These are phyloP conservation scores for Diaporthe vexans DNA, from an alignment of 2,329 filamentous ascomycete species.

Conservation along the genomic window DNA sequence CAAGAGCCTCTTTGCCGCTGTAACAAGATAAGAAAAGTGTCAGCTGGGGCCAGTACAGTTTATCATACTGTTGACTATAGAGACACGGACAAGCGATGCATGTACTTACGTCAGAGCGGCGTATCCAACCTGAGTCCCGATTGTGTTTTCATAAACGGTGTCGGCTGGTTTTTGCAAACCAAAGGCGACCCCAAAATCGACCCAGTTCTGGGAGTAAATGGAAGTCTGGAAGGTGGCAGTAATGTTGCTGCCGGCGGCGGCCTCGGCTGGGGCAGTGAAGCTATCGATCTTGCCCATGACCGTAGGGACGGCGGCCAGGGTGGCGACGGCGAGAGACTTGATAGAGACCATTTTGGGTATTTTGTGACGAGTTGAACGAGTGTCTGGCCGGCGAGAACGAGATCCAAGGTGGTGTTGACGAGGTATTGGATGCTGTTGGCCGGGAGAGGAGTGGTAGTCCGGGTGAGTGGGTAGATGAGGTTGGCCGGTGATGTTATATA, in stretches of 20 bases:
- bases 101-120: slow-evolving; percentile 40
- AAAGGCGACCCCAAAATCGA: slow-evolving; percentile 52
- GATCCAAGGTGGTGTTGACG: neutral
- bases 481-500: neutral
- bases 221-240: slow-evolving; percentile 47
- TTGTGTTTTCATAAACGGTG: slow-evolving; percentile 42
- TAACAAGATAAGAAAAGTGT: neutral
- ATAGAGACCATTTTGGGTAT: slow-evolving; percentile 38
- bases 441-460: neutral
- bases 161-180: slow-evolving; percentile 43
- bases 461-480: neutral
- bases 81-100: neutral
- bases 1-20: slow-evolving; percentile 31
- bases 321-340: slow-evolving; percentile 43
- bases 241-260: slow-evolving; percentile 46
- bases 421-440: slow-evolving; percentile 20
- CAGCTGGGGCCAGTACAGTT: neutral
- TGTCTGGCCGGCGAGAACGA: slow-evolving; percentile 11
- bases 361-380: slow-evolving; percentile 6
- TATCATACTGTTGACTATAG: neutral
- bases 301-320: slow-evolving; percentile 44
- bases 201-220: slow-evolving; percentile 53
- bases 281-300: slow-evolving; percentile 46
- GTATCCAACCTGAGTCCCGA: slow-evolving; percentile 51
- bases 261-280: slow-evolving; percentile 46